Conservation (phyloP, 1,284 basidiomycete genomes). For the Trichosporon coremiiforme region DNA sequence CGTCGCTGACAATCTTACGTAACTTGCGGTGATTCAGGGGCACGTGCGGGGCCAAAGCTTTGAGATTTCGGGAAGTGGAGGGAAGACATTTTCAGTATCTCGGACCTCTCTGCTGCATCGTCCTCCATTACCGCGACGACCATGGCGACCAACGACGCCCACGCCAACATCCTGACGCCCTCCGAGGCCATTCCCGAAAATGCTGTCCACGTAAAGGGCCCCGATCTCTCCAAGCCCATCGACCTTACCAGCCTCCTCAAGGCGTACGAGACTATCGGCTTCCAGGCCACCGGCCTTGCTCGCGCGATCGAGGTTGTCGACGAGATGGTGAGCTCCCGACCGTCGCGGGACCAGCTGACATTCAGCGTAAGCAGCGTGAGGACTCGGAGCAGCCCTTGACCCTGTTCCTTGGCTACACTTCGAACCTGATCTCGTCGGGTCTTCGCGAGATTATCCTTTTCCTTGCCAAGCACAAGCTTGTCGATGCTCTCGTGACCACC, state of each 20-base stretch:
- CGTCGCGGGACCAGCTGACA: not conserved
- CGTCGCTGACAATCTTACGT: not conserved
- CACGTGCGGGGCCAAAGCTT: slow-evolving; percentile 7
- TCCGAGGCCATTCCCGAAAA: slow-evolving; percentile 75
- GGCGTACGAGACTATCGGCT: slow-evolving; percentile 87
- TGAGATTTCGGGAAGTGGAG: slow-evolving; percentile 22
- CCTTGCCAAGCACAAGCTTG: slow-evolving; percentile 90
- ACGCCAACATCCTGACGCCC: slow-evolving; percentile 71
- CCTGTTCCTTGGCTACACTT: slow-evolving; percentile 97
- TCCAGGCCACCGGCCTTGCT: slow-evolving; percentile 89
- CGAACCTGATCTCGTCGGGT: slow-evolving; percentile 97
- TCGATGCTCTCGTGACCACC: slow-evolving; percentile 90
- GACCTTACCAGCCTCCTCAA: slow-evolving; percentile 72
- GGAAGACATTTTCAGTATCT: not conserved
- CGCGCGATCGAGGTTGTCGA: slow-evolving; percentile 67
- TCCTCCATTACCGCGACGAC: not conserved
- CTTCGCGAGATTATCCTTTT: slow-evolving; percentile 89
- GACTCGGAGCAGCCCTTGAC: slow-evolving; percentile 58
- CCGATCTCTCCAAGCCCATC: slow-evolving; percentile 74
- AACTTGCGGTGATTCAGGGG: slow-evolving; percentile 5
- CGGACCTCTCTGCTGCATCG: slow-evolving; percentile 1
- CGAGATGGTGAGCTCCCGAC: slow-evolving; percentile 54
- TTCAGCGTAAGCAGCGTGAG: slow-evolving; percentile 46
- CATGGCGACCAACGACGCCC: slow-evolving; percentile 42
- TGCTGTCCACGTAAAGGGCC: slow-evolving; percentile 78